Evolutionary conservation across 352 stramenopile species (phyloP), one percentile per base, ranked within the genome.

Genomic region (Phytophthora tentaculata): DNA sequence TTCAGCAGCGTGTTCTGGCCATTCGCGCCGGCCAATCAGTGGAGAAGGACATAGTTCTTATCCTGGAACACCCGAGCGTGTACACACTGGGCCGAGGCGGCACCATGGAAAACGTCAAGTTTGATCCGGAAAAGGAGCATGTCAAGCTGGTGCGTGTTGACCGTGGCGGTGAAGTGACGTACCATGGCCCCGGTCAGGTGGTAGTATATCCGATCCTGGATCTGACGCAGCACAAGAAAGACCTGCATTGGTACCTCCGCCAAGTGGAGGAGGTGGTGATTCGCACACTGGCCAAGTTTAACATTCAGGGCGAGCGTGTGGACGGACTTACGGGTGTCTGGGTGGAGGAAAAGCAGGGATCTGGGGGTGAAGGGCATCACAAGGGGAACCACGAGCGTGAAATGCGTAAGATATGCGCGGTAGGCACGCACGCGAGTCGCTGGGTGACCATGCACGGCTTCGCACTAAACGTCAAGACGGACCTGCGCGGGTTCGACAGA

Each of bases 371-470:
- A 9, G 28, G 67, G 52, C 58, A 72, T 22, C n/a, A n/a, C 16
- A 58, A 41, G 17, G 71, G 75, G 29, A 55, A 89, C n/a, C 61
- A 64, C 53, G 78, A 76, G 32, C 76, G 77, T 16, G 86, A 90
- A 20, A 88, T 95, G 79, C 79, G 88, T 37, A 99, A 99, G 76
- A 96, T 99, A 67, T 95, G 95, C 13, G 97, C 97, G 0, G 91
- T 99, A 17, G 98, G 98, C 9, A 97, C 99, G 13, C 96, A 97
- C 35, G 92, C 92, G 3, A 98, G 90, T 50, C 79, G 91, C 49
- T 99, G 98, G 98, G 97, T 99, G 56, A 99, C 98, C 9, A 98
- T 98, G 74, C 98, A 99, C 73, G 98, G 98, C 29, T 97, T 99
- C 74, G 94, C 97, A 7, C 79, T 99, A 43, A 99, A 99, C 85